Conservation (phyloP, 768 basidiomycete genomes). For the Boletus rufocinnamomeus region DNA sequence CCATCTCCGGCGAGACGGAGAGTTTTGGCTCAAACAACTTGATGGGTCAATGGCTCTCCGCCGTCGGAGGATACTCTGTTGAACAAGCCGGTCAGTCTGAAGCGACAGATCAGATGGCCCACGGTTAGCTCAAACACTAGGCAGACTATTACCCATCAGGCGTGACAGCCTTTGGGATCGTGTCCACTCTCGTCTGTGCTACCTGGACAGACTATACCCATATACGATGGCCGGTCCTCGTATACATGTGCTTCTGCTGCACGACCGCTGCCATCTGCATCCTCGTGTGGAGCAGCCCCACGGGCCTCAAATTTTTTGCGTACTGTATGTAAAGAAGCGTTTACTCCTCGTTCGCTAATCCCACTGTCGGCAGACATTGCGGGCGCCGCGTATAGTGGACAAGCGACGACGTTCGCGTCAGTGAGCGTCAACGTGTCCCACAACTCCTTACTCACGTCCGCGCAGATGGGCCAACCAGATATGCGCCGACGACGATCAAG, state of each 20-base stretch:
- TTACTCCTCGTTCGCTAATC: neutral
- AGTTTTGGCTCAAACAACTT: conserved; percentile 70
- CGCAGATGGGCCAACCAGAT: conserved; percentile 78
- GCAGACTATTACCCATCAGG: conserved; percentile 62
- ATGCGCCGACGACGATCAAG: conserved; percentile 68
- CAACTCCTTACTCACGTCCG: conserved; percentile 2
- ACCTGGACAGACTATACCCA: conserved; percentile 61
- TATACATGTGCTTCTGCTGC: conserved; percentile 60
- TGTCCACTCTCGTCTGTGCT: conserved; percentile 62
- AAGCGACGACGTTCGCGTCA: conserved; percentile 74
- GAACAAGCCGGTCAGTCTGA: conserved; percentile 54
- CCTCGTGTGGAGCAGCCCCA: conserved; percentile 61
- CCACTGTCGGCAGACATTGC: conserved; percentile 43
- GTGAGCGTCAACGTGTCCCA: conserved; percentile 22
- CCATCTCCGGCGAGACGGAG: conserved; percentile 66
- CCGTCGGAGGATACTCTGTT: conserved; percentile 60
- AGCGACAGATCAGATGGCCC: neutral
- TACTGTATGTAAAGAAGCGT: conserved; percentile 51
- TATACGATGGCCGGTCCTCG: conserved; percentile 62
- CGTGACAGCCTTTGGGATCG: conserved; percentile 63
- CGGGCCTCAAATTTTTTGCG: conserved; percentile 70
- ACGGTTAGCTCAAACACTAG: conserved; percentile 12
- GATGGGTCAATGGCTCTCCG: conserved; percentile 72
- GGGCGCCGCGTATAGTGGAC: conserved; percentile 72
- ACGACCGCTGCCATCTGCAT: conserved; percentile 58